Evolutionary conservation across 768 basidiomycete genomes (phyloP).

Genomic region (Boletus eberwhitei): DNA sequence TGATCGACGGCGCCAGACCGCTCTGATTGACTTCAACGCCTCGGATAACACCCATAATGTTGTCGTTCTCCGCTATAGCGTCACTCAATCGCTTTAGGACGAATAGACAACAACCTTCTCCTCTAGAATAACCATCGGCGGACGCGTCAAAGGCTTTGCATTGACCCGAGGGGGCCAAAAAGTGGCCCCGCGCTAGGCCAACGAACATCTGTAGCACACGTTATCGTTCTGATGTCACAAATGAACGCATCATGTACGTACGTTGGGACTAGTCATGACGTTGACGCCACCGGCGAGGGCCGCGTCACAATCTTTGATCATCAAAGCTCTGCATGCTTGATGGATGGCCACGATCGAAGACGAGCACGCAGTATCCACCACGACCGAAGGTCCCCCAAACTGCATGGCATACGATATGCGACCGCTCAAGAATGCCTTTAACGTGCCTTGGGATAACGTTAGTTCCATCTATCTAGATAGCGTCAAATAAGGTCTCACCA

Average conservation of each 20-base stretch:
- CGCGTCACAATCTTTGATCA: conserved; percentile 60
- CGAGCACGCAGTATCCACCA: conserved; percentile 74
- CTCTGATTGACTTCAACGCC: conserved; percentile 73
- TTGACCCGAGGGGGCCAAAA: conserved; percentile 62
- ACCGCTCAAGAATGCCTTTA: conserved; percentile 66
- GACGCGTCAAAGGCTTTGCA: conserved; percentile 69
- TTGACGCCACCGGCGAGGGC: conserved; percentile 78
- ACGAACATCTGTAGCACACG: conserved; percentile 52
- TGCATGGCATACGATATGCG: conserved; percentile 68
- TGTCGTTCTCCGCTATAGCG: conserved; percentile 64
- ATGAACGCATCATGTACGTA: conserved; percentile 31
- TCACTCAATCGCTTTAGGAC: conserved; percentile 68
- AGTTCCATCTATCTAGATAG: not conserved
- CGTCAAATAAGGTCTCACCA: conserved; percentile 35
- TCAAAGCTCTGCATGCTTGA: conserved; percentile 64
- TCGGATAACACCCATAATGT: conserved; percentile 64
- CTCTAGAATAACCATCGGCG: conserved; percentile 71
- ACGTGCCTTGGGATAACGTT: conserved; percentile 43
- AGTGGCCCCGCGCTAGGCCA: conserved; percentile 66
- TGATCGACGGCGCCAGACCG: conserved; percentile 63
- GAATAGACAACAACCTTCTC: conserved; percentile 70
- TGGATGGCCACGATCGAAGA: conserved; percentile 66
- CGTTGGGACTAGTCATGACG: conserved; percentile 66
- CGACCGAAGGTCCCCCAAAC: conserved; percentile 66
- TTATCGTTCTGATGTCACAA: conserved; percentile 1